Conservation (phyloP, 2,329 filamentous ascomycete species). For the Ascochyta rabiei region DNA sequence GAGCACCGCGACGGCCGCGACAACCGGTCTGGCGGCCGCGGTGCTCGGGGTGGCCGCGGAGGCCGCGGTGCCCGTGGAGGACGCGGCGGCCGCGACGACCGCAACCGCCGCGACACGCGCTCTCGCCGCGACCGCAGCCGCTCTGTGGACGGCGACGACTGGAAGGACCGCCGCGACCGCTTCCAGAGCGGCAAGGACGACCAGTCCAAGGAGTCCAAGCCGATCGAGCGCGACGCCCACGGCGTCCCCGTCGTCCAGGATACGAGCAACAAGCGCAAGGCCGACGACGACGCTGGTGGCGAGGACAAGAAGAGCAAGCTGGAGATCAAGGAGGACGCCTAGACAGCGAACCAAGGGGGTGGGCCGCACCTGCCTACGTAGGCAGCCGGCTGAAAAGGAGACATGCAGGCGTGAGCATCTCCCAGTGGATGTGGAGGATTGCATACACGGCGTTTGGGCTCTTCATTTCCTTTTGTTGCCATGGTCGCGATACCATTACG, state of each 20-base stretch:
- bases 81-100: conserved; percentile 25
- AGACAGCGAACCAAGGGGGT: neutral
- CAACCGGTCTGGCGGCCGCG: conserved; percentile 23
- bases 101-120: conserved; percentile 27
- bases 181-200: conserved; percentile 44
- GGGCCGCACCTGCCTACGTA: too few relatives aligned
- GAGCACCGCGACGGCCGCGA: conserved; percentile 32
- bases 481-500: conserved; percentile 4
- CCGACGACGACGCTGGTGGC: conserved; percentile 26
- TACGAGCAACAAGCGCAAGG: conserved; percentile 45
- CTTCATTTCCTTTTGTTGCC: conserved; percentile 44
- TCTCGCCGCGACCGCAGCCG: conserved; percentile 33
- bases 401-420: neutral
- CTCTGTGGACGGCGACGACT: conserved; percentile 33
- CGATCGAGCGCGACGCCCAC: conserved; percentile 32
- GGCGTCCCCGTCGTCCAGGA: conserved; percentile 39
- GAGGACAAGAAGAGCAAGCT: conserved; percentile 43
- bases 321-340: conserved; percentile 45
- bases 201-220: conserved; percentile 27
- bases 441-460: conserved; percentile 49
- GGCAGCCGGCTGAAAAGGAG: too few relatives aligned
- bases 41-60: conserved; percentile 37
- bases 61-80: conserved; percentile 30
- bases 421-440: neutral
- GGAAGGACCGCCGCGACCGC: conserved; percentile 40